phyloP scores from a whole-genome alignment of 805 yeast species.

The Millerago galiae region DNA sequence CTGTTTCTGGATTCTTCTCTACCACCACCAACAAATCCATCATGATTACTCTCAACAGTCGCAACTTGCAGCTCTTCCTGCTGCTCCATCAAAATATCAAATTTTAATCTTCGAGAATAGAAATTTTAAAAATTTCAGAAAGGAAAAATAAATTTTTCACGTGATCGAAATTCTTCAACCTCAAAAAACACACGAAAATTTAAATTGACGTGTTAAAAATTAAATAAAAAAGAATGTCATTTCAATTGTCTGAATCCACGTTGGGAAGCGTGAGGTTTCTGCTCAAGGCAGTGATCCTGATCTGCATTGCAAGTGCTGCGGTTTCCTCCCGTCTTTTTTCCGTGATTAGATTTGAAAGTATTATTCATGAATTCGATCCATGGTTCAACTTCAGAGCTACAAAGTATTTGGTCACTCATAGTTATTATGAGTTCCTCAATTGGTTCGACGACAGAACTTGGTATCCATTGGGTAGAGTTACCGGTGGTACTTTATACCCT shows the following conservation, averaged over 20 bases:
- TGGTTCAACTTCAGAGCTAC: constrained; percentile 97
- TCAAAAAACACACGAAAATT: too few species aligned
- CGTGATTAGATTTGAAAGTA: constrained; percentile 92
- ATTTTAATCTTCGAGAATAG: too few species aligned
- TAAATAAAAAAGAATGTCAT: constrained; percentile 1
- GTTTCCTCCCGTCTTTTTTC: constrained; percentile 88
- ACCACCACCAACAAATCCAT: too few species aligned
- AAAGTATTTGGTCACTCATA: constrained; percentile 76
- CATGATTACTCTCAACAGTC: too few species aligned
- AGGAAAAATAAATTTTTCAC: too few species aligned
- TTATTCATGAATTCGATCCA: constrained; percentile 96
- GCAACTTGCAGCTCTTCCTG: background rate
- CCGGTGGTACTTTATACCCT: constrained; percentile 97
- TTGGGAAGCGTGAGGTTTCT: constrained; percentile 17
- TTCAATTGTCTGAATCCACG: constrained; percentile 13
- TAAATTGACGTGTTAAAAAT: too few species aligned
- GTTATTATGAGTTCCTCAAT: constrained; percentile 86
- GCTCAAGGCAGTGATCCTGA: constrained; percentile 59
- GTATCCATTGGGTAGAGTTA: constrained; percentile 98
- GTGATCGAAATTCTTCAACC: too few species aligned
- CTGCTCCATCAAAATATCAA: background rate
- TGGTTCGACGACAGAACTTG: constrained; percentile 99
- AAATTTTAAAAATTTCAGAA: too few species aligned
- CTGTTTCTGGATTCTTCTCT: background rate
- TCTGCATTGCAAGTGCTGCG: constrained; percentile 84